phyloP scores from a whole-genome alignment of 148 eudicot genomes.

The Arbutus unedo region DNA sequence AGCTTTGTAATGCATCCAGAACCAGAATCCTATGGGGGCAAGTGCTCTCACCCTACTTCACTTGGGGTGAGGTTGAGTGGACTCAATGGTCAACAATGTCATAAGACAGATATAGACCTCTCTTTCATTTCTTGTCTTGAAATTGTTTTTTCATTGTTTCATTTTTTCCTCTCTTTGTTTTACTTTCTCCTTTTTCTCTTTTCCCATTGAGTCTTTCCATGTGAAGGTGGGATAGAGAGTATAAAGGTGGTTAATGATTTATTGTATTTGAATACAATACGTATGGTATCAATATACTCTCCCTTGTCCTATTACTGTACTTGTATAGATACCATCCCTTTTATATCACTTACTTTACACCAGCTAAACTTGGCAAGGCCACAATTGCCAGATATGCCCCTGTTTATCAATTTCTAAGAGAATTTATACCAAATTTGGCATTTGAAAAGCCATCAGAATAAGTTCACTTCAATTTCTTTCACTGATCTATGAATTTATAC shows the following conservation, averaged over 20 bases:
- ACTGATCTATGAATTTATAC: too few relatives aligned
- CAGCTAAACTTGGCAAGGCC: background rate
- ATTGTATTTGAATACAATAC: slow-evolving; percentile 21
- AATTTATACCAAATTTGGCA: too few relatives aligned
- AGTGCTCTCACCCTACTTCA: slow-evolving; percentile 42
- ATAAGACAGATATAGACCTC: slow-evolving; percentile 61
- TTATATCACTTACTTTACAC: background rate
- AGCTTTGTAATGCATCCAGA: slow-evolving; percentile 34
- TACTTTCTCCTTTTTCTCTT: slow-evolving; percentile 5
- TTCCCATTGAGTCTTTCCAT: background rate
- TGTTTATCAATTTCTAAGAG: background rate
- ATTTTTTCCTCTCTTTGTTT: background rate
- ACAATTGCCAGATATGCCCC: slow-evolving; percentile 2
- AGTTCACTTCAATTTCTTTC: too few relatives aligned
- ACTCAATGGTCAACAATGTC: slow-evolving; percentile 51
- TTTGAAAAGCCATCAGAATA: too few relatives aligned
- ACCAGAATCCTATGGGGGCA: slow-evolving; percentile 47
- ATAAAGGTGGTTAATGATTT: slow-evolving; percentile 19
- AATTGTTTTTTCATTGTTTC: slow-evolving; percentile 30
- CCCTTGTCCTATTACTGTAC: slow-evolving; percentile 5
- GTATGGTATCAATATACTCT: slow-evolving; percentile 7
- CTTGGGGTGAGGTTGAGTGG: slow-evolving; percentile 51
- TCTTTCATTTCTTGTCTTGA: slow-evolving; percentile 66
- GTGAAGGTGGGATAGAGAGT: slow-evolving; percentile 9
- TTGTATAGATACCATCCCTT: slow-evolving; percentile 13